A percentile compares a stretch with the other conserved stretches of the same genome.
Conservation (phyloP, 306 rosid genomes). For the Prinsepia uniflora region DNA sequence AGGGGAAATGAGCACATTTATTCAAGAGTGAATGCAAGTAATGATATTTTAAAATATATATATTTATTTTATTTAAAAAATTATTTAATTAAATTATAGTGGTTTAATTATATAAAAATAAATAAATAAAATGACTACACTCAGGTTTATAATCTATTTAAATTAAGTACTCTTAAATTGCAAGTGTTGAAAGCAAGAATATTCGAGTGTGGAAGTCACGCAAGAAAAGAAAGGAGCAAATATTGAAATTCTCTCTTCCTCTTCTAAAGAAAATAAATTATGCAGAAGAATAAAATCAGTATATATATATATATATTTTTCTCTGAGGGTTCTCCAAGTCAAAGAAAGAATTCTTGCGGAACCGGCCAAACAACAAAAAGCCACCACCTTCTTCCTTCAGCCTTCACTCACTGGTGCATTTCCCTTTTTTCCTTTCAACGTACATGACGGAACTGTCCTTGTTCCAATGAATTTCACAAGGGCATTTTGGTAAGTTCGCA, state of each 20-base stretch:
- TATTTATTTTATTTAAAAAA: no score
- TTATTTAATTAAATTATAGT: no score
- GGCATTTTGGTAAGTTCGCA: constrained; percentile 42
- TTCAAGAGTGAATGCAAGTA: no score
- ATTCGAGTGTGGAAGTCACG: constrained; percentile 22
- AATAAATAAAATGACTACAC: no score
- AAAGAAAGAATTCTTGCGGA: constrained; percentile 81
- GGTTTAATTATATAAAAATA: no score
- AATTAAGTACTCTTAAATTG: no score
- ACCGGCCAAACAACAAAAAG: constrained; percentile 69
- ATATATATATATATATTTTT: constrained; percentile 20
- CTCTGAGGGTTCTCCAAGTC: constrained; percentile 53
- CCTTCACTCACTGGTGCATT: constrained; percentile 27
- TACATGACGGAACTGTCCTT: constrained; percentile 23
- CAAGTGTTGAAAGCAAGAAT: no score
- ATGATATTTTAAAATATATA: no score
- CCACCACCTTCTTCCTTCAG: constrained; percentile 31
- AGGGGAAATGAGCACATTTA: no score
- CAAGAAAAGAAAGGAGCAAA: constrained; percentile 12
- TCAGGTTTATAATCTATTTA: no score
- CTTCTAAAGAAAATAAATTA: constrained; percentile 15
- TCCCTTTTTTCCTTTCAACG: constrained; percentile 55
- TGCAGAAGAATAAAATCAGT: constrained; percentile 35
- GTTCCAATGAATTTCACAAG: constrained; percentile 7
- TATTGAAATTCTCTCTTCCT: neutral